phyloP scores from a whole-genome alignment of 1,284 basidiomycete genomes.

The Puccinia coronata region DNA sequence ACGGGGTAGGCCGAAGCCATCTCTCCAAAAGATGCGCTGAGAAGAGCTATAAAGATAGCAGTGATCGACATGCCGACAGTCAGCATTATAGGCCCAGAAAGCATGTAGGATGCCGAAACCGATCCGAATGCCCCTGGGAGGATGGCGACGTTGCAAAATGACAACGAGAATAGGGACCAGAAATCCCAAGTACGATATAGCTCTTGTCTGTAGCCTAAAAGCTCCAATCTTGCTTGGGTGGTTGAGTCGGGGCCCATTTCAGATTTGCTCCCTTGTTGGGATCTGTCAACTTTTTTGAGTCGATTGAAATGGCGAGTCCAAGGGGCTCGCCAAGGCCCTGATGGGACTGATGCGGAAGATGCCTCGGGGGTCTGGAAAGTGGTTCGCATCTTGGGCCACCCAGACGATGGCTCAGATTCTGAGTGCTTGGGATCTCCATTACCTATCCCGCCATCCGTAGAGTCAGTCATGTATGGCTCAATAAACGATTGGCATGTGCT shows the following conservation, averaged over 20 bases:
- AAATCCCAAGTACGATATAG: conserved; percentile 47
- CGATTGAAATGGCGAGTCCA: not conserved
- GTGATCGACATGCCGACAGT: conserved; percentile 19
- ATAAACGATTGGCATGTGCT: not conserved
- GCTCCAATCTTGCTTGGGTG: conserved; percentile 21
- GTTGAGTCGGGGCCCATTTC: not conserved
- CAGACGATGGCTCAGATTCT: not conserved
- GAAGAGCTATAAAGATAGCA: not conserved
- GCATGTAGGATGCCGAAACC: not conserved
- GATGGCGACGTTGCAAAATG: conserved; percentile 26
- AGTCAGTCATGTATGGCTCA: not conserved
- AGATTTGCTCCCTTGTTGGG: not conserved
- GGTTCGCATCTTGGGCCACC: not conserved
- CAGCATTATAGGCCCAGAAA: conserved; percentile 14
- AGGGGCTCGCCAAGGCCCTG: not conserved
- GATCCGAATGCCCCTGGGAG: conserved; percentile 17
- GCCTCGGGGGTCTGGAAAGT: not conserved
- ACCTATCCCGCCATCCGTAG: not conserved
- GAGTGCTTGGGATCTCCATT: not conserved
- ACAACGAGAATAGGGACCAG: conserved; percentile 30
- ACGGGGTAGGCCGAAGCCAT: conserved; percentile 46
- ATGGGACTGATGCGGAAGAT: not conserved
- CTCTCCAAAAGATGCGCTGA: conserved; percentile 26
- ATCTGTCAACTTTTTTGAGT: not conserved
- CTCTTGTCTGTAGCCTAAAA: conserved; percentile 46